These are phyloP conservation scores for Darksidea phi DNA, from an alignment of 495 filamentous ascomycete genomes.

Conservation along the genomic window DNA sequence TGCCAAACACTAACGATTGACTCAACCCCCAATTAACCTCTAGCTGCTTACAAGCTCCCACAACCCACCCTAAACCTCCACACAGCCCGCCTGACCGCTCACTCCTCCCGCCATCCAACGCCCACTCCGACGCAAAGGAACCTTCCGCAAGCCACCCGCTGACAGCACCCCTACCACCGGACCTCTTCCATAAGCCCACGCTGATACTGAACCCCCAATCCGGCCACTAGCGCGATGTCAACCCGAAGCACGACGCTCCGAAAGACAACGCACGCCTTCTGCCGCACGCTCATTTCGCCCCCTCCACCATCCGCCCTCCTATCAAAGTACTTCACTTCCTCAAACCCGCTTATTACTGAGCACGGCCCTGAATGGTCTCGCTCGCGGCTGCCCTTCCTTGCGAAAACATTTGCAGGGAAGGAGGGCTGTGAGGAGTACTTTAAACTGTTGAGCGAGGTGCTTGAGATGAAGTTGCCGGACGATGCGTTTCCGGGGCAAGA, in stretches of 20 bases:
- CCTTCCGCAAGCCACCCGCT: no score
- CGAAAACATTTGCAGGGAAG: constrained; percentile 39
- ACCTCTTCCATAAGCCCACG: no score
- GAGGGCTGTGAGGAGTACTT: constrained; percentile 44
- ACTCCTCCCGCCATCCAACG: no score
- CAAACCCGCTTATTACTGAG: constrained; percentile 41
- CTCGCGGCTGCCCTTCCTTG: constrained; percentile 42
- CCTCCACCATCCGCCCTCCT: constrained; percentile 14
- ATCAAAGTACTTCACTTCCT: constrained; percentile 4
- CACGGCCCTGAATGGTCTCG: constrained; percentile 45
- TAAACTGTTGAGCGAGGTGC: constrained; percentile 34
- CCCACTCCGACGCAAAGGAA: no score
- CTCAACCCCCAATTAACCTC: no score
- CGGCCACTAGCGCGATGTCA: no score
- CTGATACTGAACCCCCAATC: no score
- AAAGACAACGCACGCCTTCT: constrained; percentile 12
- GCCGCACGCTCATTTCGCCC: constrained; percentile 13
- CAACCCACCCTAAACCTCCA: no score
- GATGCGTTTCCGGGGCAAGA: constrained; percentile 39
- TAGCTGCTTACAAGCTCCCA: no score
- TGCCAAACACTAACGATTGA: no score
- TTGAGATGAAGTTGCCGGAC: constrained; percentile 39
- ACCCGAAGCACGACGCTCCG: constrained; percentile 3
- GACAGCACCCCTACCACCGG: no score
- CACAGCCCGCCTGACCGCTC: no score